Conservation (phyloP, 2,329 filamentous ascomycete genomes). For the Apiospora koreana region DNA sequence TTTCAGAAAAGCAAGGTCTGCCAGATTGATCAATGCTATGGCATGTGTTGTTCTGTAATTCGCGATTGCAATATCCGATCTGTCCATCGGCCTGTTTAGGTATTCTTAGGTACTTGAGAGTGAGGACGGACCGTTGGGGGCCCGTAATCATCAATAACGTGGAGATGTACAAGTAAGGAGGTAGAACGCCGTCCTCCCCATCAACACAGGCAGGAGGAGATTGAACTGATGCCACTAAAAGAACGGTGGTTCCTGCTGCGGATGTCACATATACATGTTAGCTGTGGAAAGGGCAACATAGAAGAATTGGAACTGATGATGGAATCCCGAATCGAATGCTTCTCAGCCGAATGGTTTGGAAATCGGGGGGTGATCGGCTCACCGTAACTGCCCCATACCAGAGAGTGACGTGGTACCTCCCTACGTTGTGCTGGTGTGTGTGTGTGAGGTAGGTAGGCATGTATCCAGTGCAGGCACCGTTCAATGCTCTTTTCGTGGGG, state of each 20-base stretch:
- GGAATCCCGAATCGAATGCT: background rate
- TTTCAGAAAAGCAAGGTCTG: background rate
- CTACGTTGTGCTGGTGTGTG: background rate
- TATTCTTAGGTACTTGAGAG: no score
- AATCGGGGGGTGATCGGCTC: background rate
- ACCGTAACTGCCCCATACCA: background rate
- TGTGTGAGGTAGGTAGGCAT: no score
- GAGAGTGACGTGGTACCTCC: background rate
- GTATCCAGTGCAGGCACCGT: background rate
- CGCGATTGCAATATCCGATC: background rate
- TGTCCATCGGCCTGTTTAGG: background rate
- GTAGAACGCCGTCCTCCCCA: no score
- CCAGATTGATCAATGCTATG: no score
- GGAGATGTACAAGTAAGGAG: no score
- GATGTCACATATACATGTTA: no score
- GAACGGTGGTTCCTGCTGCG: no score
- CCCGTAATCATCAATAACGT: no score
- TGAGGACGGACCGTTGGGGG: no score
- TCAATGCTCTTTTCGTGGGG: background rate
- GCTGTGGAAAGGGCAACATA: background rate
- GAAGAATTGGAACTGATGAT: background rate
- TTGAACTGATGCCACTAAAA: no score
- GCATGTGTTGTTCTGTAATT: background rate
- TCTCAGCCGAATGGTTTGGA: background rate
- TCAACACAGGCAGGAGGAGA: no score